Evolutionary conservation across 257 asterid genomes (phyloP).

Genomic region (Penstemon davidsonii): DNA sequence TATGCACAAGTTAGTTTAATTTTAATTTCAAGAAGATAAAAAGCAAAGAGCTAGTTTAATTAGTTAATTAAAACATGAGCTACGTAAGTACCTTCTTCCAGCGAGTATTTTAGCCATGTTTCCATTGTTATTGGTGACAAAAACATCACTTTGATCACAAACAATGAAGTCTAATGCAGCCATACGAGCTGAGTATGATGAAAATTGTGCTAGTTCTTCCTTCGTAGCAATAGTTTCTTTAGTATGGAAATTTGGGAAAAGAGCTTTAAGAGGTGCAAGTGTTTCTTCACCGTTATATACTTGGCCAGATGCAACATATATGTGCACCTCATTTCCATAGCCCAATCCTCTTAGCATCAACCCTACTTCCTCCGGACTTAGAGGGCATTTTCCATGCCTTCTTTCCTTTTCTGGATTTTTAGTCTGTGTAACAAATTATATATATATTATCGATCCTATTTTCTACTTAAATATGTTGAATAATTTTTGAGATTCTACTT

Average conservation of each 20-base stretch:
- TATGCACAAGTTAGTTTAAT: neutral
- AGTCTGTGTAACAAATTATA: conserved; percentile 31
- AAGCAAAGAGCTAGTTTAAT: neutral
- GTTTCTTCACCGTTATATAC: conserved; percentile 68
- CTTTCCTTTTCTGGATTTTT: conserved; percentile 59
- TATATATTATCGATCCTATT: too few relatives aligned
- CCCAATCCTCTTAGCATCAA: conserved; percentile 76
- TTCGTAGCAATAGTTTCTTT: conserved; percentile 62
- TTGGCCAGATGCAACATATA: conserved; percentile 75
- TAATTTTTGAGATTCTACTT: conserved; percentile 19
- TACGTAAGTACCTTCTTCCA: conserved; percentile 39
- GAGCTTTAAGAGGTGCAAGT: conserved; percentile 60
- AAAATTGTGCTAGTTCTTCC: conserved; percentile 58
- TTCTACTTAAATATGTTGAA: too few relatives aligned
- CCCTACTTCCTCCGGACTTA: conserved; percentile 74
- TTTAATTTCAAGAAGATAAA: neutral
- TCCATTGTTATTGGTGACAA: conserved; percentile 74
- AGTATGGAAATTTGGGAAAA: conserved; percentile 66
- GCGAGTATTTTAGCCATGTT: conserved; percentile 50
- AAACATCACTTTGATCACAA: conserved; percentile 75
- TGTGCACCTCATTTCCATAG: conserved; percentile 62
- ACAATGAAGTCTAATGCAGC: conserved; percentile 79
- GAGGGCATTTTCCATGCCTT: conserved; percentile 70
- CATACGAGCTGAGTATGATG: conserved; percentile 67
- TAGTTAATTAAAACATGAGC: neutral